These are phyloP conservation scores for Aspergillus aculeatus DNA, from an alignment of 2,329 filamentous ascomycete species.

Conservation along the genomic window DNA sequence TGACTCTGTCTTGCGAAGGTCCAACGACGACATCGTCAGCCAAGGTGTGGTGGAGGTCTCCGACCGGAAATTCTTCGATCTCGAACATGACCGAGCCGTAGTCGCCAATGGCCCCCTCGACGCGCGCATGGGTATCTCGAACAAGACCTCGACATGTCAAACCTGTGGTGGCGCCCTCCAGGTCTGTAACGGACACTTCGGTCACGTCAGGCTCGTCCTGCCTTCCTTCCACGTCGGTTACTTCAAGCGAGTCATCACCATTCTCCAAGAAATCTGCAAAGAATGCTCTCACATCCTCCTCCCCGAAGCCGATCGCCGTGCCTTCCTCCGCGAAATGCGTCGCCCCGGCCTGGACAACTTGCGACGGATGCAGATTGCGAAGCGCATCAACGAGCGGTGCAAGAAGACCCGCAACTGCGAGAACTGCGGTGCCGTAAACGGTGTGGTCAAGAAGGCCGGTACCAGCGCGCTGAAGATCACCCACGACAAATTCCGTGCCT, in stretches of 20 bases:
- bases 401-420: slow-evolving; percentile 81
- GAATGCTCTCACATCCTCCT: slow-evolving; percentile 83
- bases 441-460: slow-evolving; percentile 85
- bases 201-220: slow-evolving; percentile 83
- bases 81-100: slow-evolving; percentile 73
- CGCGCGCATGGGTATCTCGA: slow-evolving; percentile 81
- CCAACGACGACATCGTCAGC: slow-evolving; percentile 90
- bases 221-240: slow-evolving; percentile 97
- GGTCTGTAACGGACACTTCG: slow-evolving; percentile 92
- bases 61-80: slow-evolving; percentile 90
- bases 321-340: slow-evolving; percentile 76
- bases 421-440: slow-evolving; percentile 78
- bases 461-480: slow-evolving; percentile 81
- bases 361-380: slow-evolving; percentile 76
- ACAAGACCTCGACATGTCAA: slow-evolving; percentile 73
- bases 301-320: slow-evolving; percentile 72
- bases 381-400: slow-evolving; percentile 85
- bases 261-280: slow-evolving; percentile 95
- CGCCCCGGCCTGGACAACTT: slow-evolving; percentile 83
- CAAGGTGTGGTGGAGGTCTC: slow-evolving; percentile 93
- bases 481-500: slow-evolving; percentile 88
- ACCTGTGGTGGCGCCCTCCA: slow-evolving; percentile 81
- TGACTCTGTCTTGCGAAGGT: slow-evolving; percentile 50
- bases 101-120: slow-evolving; percentile 85
- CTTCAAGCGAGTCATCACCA: slow-evolving; percentile 85